phyloP scores from a whole-genome alignment of 2,329 filamentous ascomycete genomes.

The Penicillium sp. region DNA sequence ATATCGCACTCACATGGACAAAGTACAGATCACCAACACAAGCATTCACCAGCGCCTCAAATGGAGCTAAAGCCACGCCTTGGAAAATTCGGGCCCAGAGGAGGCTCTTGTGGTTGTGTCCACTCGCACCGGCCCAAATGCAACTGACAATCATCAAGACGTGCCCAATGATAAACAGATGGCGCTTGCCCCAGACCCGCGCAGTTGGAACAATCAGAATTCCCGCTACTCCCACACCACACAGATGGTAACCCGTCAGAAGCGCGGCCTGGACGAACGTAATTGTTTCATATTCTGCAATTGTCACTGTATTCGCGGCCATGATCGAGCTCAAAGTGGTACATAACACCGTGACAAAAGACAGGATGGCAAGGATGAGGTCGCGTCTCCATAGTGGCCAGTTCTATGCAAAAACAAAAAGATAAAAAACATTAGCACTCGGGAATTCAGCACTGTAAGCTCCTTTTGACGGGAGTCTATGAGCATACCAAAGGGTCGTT shows the following conservation, averaged over 20 bases:
- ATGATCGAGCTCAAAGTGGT: slow-evolving; percentile 82
- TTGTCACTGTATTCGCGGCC: slow-evolving; percentile 80
- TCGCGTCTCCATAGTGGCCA: slow-evolving; percentile 89
- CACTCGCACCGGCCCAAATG: slow-evolving; percentile 73
- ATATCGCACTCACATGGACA: slow-evolving; percentile 65
- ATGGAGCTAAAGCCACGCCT: slow-evolving; percentile 82
- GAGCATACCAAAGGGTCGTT: slow-evolving; percentile 74
- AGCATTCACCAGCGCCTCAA: slow-evolving; percentile 86
- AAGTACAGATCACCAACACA: slow-evolving; percentile 88
- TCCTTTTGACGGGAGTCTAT: background rate
- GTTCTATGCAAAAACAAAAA: slow-evolving; percentile 50
- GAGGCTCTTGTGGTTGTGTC: slow-evolving; percentile 68
- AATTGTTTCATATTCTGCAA: slow-evolving; percentile 65
- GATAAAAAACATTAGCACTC: background rate
- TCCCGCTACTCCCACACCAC: slow-evolving; percentile 77
- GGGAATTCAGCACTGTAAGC: background rate
- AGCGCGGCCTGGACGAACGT: slow-evolving; percentile 76
- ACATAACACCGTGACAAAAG: slow-evolving; percentile 76
- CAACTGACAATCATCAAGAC: slow-evolving; percentile 71
- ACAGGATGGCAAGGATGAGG: slow-evolving; percentile 74
- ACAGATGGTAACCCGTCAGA: slow-evolving; percentile 82
- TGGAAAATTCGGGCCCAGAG: slow-evolving; percentile 80
- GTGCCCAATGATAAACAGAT: slow-evolving; percentile 78
- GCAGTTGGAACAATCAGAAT: slow-evolving; percentile 85
- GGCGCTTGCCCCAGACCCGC: slow-evolving; percentile 88